phyloP scores from a whole-genome alignment of 2,329 filamentous ascomycete species.

The Coleophoma cylindrospora region DNA sequence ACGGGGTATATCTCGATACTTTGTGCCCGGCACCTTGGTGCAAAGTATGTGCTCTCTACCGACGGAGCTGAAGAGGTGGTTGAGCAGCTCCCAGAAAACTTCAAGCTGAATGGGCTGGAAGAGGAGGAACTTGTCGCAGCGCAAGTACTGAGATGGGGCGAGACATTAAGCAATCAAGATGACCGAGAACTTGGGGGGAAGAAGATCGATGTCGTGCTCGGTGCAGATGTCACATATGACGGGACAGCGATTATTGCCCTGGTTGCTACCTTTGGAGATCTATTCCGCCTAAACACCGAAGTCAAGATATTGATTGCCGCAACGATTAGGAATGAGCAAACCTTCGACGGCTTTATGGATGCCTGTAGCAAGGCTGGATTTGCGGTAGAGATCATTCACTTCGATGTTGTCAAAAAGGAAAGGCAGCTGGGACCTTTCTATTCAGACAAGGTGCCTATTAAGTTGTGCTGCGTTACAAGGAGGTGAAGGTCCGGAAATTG shows the following conservation, averaged over 20 bases:
- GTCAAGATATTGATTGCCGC: slow-evolving; percentile 62
- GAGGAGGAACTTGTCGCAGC: slow-evolving; percentile 46
- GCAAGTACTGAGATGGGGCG: slow-evolving; percentile 42
- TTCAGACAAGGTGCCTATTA: slow-evolving; percentile 51
- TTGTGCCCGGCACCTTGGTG: slow-evolving; percentile 61
- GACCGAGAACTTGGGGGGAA: slow-evolving; percentile 34
- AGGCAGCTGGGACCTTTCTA: slow-evolving; percentile 62
- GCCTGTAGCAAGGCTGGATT: slow-evolving; percentile 41
- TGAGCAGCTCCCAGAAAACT: slow-evolving; percentile 59
- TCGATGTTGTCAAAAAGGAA: slow-evolving; percentile 30
- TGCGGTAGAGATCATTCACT: slow-evolving; percentile 36
- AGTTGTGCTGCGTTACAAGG: slow-evolving; percentile 42
- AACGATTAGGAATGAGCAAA: slow-evolving; percentile 65
- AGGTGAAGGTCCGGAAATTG: background rate
- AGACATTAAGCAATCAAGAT: slow-evolving; percentile 27
- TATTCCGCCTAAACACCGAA: slow-evolving; percentile 51
- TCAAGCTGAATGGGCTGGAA: slow-evolving; percentile 63
- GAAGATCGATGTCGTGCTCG: slow-evolving; percentile 58
- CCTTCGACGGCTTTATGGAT: slow-evolving; percentile 59
- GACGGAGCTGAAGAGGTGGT: slow-evolving; percentile 73
- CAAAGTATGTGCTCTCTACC: slow-evolving; percentile 58
- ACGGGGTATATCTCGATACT: slow-evolving; percentile 73
- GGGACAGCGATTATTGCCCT: slow-evolving; percentile 56
- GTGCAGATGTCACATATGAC: slow-evolving; percentile 78
- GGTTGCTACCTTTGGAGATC: slow-evolving; percentile 56